These are phyloP conservation scores for Backusella circina DNA, from an alignment of 192 early-diverging fungal species.

Conservation along the genomic window DNA sequence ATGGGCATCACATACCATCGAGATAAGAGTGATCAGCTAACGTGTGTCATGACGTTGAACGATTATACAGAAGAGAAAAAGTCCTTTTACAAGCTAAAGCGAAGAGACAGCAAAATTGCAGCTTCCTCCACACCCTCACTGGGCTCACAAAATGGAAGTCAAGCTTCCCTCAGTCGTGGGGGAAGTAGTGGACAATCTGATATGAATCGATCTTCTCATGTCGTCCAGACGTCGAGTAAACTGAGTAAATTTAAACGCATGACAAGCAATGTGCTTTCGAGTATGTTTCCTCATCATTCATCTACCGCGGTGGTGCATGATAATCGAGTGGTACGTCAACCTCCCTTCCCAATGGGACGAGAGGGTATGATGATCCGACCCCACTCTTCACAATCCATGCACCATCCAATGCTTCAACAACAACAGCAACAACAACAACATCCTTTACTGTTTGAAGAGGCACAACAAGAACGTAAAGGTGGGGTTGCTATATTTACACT, in stretches of 20 bases:
- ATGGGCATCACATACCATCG: slow-evolving; percentile 31
- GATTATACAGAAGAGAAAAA: slow-evolving; percentile 17
- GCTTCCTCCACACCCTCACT: not conserved
- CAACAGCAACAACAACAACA: not conserved
- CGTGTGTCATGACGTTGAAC: slow-evolving; percentile 20
- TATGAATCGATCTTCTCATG: slow-evolving; percentile 6
- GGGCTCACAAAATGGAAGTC: not conserved
- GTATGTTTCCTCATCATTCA: slow-evolving; percentile 11
- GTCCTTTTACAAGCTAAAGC: not conserved
- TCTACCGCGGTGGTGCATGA: slow-evolving; percentile 4
- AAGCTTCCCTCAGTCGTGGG: slow-evolving; percentile 3
- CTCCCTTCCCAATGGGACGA: not conserved
- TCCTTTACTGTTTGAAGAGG: not conserved
- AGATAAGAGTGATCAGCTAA: slow-evolving; percentile 8
- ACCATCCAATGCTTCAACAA: not conserved
- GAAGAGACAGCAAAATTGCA: slow-evolving; percentile 10
- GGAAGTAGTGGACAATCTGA: not conserved
- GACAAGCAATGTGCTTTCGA: slow-evolving; percentile 11
- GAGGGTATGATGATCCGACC: not conserved
- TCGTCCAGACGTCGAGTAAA: not conserved
- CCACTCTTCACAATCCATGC: not conserved
- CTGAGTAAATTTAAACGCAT: slow-evolving; percentile 9
- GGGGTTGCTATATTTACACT: slow-evolving; percentile 26
- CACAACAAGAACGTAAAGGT: not conserved
- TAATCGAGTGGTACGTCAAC: not conserved